These are phyloP conservation scores for Insectozyma bohioensis DNA, from an alignment of 1,139 yeast genomes.

Conservation along the genomic window DNA sequence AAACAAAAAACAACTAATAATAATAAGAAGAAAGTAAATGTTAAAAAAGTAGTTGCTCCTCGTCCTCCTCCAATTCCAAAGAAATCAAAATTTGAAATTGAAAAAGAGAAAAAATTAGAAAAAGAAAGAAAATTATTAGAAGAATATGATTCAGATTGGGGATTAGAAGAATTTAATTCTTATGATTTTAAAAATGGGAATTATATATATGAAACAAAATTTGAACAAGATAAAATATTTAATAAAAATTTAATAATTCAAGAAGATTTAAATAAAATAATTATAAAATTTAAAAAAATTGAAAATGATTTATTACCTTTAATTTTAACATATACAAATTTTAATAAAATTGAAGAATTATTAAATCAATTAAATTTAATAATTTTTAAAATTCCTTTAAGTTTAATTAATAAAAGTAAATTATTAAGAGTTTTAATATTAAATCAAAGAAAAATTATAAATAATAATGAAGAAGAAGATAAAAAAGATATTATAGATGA, in stretches of 20 bases:
- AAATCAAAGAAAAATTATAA: slow-evolving; percentile 26
- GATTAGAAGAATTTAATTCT: slow-evolving; percentile 31
- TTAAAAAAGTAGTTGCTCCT: slow-evolving; percentile 8
- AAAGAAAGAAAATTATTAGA: slow-evolving; percentile 19
- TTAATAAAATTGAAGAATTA: slow-evolving; percentile 10
- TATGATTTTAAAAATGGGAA: slow-evolving; percentile 29
- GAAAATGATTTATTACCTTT: slow-evolving; percentile 20
- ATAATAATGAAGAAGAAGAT: slow-evolving; percentile 1
- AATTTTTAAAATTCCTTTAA: slow-evolving; percentile 24
- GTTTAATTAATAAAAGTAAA: slow-evolving; percentile 31
- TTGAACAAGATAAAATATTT: slow-evolving; percentile 29
- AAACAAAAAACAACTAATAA: slow-evolving; percentile 11
- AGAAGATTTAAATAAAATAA: slow-evolving; percentile 16
- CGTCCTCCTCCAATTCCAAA: too few relatives aligned
- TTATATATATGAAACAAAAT: slow-evolving; percentile 34
- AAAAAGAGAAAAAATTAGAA: slow-evolving; percentile 22
- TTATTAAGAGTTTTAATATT: slow-evolving; percentile 34
- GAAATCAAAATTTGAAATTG: too few relatives aligned
- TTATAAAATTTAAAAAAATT: slow-evolving; percentile 21
- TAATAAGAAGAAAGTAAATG: slow-evolving; percentile 3
- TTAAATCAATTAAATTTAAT: slow-evolving; percentile 23
- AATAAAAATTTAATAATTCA: slow-evolving; percentile 16
- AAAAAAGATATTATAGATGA: too few relatives aligned
- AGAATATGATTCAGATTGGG: slow-evolving; percentile 47
- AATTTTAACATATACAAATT: slow-evolving; percentile 12